These are phyloP conservation scores for Penicillium nucicola DNA, from an alignment of 495 filamentous ascomycete genomes.

Conservation along the genomic window DNA sequence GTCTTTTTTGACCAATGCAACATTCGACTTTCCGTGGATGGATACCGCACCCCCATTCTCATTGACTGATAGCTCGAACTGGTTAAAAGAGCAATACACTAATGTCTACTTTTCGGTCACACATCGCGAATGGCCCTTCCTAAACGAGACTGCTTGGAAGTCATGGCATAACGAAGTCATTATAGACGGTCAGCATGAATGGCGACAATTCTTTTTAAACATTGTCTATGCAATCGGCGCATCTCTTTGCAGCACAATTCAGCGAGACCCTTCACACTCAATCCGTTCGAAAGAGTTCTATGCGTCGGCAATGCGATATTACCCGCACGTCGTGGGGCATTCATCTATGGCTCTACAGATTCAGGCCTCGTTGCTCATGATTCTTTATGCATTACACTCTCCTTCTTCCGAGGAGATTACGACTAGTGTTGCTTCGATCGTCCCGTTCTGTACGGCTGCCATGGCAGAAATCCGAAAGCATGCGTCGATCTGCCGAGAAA, in stretches of 20 bases:
- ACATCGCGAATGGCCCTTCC: constrained; percentile 33
- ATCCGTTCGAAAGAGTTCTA: constrained; percentile 25
- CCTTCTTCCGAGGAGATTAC: constrained; percentile 33
- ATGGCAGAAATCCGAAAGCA: constrained; percentile 28
- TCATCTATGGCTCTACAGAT: constrained; percentile 29
- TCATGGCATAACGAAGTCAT: constrained; percentile 21
- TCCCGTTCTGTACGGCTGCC: constrained; percentile 31
- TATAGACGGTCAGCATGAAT: constrained; percentile 18
- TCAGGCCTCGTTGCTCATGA: constrained; percentile 31
- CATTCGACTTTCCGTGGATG: constrained; percentile 15
- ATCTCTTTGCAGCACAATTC: constrained; percentile 24
- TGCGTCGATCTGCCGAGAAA: constrained; percentile 6
- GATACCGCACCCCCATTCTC: constrained; percentile 11
- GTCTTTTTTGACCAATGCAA: constrained; percentile 4
- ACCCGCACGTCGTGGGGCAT: constrained; percentile 28
- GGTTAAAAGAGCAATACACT: constrained; percentile 30
- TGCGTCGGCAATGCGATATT: constrained; percentile 25
- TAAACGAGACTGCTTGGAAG: constrained; percentile 25
- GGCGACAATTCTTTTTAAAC: constrained; percentile 26
- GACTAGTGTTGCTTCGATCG: constrained; percentile 27
- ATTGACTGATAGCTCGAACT: constrained; percentile 10
- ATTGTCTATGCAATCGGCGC: constrained; percentile 36
- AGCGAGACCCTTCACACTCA: constrained; percentile 20
- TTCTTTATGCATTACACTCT: constrained; percentile 32
- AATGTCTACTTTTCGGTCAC: constrained; percentile 31